These are phyloP conservation scores for Glycine soja DNA, from an alignment of 306 rosid genomes.

Conservation along the genomic window DNA sequence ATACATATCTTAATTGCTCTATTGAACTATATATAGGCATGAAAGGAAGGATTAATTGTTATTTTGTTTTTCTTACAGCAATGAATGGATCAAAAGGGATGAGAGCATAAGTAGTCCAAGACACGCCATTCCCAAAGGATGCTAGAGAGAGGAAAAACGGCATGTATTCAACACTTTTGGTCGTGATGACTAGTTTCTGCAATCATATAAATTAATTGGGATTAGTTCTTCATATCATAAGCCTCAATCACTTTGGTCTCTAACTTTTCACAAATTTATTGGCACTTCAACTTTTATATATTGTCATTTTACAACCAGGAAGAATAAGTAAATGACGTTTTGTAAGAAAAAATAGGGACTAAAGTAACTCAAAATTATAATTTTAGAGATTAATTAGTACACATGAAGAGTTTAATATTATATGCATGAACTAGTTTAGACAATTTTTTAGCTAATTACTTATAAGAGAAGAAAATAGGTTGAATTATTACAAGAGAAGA, in stretches of 20 bases:
- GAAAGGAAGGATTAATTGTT: not conserved
- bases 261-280: no score
- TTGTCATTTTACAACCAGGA: no score
- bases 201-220: not conserved
- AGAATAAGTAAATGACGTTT: no score
- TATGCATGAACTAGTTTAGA: no score
- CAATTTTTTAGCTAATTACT: no score
- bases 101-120: slow-evolving; percentile 75
- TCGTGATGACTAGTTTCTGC: slow-evolving; percentile 78
- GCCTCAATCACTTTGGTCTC: not conserved
- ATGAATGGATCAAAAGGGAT: slow-evolving; percentile 79
- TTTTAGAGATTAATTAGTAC: no score
- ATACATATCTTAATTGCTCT: not conserved
- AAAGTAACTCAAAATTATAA: no score
- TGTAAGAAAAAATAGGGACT: no score
- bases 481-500: no score
- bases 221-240: not conserved
- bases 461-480: no score
- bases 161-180: slow-evolving; percentile 89
- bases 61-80: slow-evolving; percentile 42
- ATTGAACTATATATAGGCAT: not conserved
- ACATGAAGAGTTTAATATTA: no score
- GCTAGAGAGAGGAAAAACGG: slow-evolving; percentile 74
- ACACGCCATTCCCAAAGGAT: slow-evolving; percentile 69
- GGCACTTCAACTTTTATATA: no score